Evolutionary conservation across 371 early-diverging fungal species (phyloP), one percentile per base, ranked within the genome.

Genomic region (Choanephora cucurbitarum): DNA sequence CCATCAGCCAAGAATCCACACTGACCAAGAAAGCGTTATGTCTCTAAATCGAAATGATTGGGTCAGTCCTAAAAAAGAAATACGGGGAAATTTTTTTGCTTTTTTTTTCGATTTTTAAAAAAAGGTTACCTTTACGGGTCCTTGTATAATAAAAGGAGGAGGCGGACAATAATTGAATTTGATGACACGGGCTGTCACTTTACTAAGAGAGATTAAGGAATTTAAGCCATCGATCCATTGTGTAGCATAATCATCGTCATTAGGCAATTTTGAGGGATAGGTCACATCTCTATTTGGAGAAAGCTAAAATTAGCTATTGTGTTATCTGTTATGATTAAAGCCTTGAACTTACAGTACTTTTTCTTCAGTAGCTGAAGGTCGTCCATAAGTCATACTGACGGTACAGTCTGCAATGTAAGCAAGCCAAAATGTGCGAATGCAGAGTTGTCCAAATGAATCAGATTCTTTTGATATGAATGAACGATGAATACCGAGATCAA

Each of bases 301-400:
- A 39, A 49, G 19, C 24, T 43, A 2, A 10, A 44, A 44, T 15
- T 28, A 32, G n/a, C 21, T 18, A 34, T 40, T 19, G 10, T 11
- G 40, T 28, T 15, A 39, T 37, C n/a, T n/a, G n/a, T n/a, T n/a
- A n/a, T n/a, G n/a, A n/a, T n/a, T n/a, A n/a, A n/a, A n/a, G n/a
- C n/a, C n/a, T n/a, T n/a, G n/a, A 8, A 59, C 69, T 63, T 66
- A 73, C 78, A 75, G 60, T 31, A 76, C 76, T 53, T 74, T 73
- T 55, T 79, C 80, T 32, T 79, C 75, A 17, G 71, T 70, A 11
- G 57, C 50, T 44, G 67, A 65, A 19, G 80, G 76, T 18, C 76
- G 62, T 3, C 76, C 80, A 45, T 65, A 72, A 4, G 59, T 58
- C 58, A 75, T 58, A 43, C 72, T 70, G 47, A 76, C 63, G 1